Evolutionary conservation across 2,329 filamentous ascomycete genomes (phyloP), one percentile per base, ranked within the genome.

Genomic region (Aspergillaceae sp.): DNA sequence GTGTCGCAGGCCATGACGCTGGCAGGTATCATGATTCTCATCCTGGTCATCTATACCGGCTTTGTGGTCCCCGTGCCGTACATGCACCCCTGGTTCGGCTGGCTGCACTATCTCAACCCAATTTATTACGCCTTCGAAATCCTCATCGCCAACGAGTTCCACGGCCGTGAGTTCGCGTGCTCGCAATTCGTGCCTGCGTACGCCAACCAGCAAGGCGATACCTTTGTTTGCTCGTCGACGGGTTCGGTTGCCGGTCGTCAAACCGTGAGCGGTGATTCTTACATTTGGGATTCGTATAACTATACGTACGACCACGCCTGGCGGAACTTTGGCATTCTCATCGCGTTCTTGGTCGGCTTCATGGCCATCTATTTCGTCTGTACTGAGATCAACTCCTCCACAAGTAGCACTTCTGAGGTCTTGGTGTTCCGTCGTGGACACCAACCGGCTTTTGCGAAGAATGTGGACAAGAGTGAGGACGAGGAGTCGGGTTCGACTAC

Each of bases 81-180:
- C 65, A 91, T 87, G 84, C 76, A 84, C 7, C 78, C 72, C 0
- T 94, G 87, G 86, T 85, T 84, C 58, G 75, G 80, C 48, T 94
- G 87, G 87, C 78, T 94, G 45, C 84, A 83, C 61, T 90, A 86
- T 62, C 69, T 91, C 35, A 84, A 92, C 48, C 86, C 87, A 3
- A 75, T 94, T 3, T 81, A 78, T 2, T 94, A 92, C 51, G 80
- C 82, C 0, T 94, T 94, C 56, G 87, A 94, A 62, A 72, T 83
- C 0, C 74, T 94, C 26, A 83, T 92, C 73, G 78, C 87, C 51
- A 94, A 94, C 65, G 88, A 94, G 64, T 94, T 94, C 51, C 66
- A 80, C 55, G 70, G 72, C 44, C 78, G 82, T 10, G 55, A 81
- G 0, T 91, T 83, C 57, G 45, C 50, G 2, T 80, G 77, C 53